phyloP scores from a whole-genome alignment of 2,329 filamentous ascomycete species.

The Fusarium temperatum region DNA sequence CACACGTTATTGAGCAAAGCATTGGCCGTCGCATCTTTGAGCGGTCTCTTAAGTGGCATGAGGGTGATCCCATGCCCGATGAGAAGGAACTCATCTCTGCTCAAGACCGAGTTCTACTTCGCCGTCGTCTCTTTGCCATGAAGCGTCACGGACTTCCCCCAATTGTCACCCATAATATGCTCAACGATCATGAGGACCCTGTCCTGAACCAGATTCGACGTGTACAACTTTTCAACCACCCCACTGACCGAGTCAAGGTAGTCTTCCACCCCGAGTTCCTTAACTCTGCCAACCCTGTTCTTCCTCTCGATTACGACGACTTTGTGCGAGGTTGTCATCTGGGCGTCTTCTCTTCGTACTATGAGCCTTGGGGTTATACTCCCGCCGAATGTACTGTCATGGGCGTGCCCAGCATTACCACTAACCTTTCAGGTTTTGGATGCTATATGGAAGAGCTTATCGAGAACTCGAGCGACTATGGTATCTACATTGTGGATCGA shows the following conservation, averaged over 20 bases:
- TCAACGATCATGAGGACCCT: slow-evolving; percentile 91
- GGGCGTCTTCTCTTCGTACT: slow-evolving; percentile 96
- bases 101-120: slow-evolving; percentile 91
- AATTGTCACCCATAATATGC: slow-evolving; percentile 99
- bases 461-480: slow-evolving; percentile 96
- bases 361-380: slow-evolving; percentile 99
- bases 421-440: slow-evolving; percentile 95
- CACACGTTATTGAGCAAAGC: slow-evolving; percentile 90
- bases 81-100: slow-evolving; percentile 95
- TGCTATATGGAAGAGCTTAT: slow-evolving; percentile 99
- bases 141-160: slow-evolving; percentile 90
- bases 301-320: slow-evolving; percentile 97
- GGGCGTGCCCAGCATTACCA: slow-evolving; percentile 98
- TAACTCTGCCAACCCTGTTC: slow-evolving; percentile 92
- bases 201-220: slow-evolving; percentile 95
- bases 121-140: slow-evolving; percentile 94
- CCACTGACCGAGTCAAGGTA: slow-evolving; percentile 93
- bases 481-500: slow-evolving; percentile 98
- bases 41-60: slow-evolving; percentile 92
- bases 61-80: slow-evolving; percentile 91
- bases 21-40: slow-evolving; percentile 96
- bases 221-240: slow-evolving; percentile 97
- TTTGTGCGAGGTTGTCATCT: slow-evolving; percentile 97
- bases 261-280: slow-evolving; percentile 98
- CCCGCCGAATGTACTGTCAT: slow-evolving; percentile 98